Evolutionary conservation across 352 stramenopile genomes (phyloP), one percentile per base, ranked within the genome.

Genomic region (Pythium phragmitis): DNA sequence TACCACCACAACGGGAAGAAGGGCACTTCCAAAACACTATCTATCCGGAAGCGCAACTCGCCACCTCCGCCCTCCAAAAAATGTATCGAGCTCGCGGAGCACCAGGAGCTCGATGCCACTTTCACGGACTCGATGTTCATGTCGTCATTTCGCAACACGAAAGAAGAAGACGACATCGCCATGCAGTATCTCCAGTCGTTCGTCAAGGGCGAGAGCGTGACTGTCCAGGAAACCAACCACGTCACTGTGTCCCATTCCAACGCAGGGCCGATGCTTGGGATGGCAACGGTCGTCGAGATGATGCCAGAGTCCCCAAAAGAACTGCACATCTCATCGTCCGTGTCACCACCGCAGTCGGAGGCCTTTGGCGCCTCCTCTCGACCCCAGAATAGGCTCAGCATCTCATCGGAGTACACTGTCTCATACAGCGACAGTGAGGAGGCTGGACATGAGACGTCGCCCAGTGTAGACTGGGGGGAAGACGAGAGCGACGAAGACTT

Each of bases 391-490:
- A 77, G 73, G 55, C 45, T 60, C 56, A 73, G 61, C 41, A 50
- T 56, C 23, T 71, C 67, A 23, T 75, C 69, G 26, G 43, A 57
- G 5, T 36, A 56, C 72, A 75, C 69, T 46, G 45, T 79, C 65
- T 76, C 72, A 73, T 55, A 66, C 41, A 73, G 69, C 39, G 63
- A 71, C 21, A 71, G 69, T 41, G 72, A 77, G 13, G 69, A 67
- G 4, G 58, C 68, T 2, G 58, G 65, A 54, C 46, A 57, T 17
- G 68, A 72, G 54, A 19, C 46, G 6, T 5, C 47, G 26, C 8
- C 16, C 16, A 26, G 36, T 30, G 39, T 19, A 14, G 45, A 46
- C 7, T 66, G 60, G 47, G 39, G 49, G 11, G 41, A 21, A 33
- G 19, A 21, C 16, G 45, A 36, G 21, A 56, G 47, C 39, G 54